Conservation (phyloP, 179 eudicot genomes). For the Spinacia oleracea region DNA sequence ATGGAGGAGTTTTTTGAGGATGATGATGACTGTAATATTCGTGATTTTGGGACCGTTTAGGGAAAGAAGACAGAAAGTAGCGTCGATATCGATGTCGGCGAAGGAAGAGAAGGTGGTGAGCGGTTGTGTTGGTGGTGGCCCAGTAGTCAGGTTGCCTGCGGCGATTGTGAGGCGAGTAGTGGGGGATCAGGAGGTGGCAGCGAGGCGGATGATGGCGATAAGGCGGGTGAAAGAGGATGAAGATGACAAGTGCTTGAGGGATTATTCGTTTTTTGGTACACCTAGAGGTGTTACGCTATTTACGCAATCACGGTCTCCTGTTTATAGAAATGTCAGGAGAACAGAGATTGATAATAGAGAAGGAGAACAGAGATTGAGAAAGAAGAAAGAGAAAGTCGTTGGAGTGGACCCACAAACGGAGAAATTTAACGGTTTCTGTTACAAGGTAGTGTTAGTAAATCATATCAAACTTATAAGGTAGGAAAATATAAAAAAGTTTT, state of each 20-base stretch:
- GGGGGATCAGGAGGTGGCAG: conserved; percentile 56
- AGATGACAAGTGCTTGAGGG: conserved; percentile 41
- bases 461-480: too few relatives aligned
- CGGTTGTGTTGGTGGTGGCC: conserved; percentile 1
- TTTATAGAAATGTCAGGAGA: conserved; percentile 42
- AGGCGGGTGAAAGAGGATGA: conserved; percentile 49
- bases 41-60: conserved; percentile 33
- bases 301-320: conserved; percentile 79
- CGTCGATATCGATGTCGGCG: conserved; percentile 4
- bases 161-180: conserved; percentile 33
- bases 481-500: too few relatives aligned
- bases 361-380: too few relatives aligned
- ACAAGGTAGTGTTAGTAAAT: too few relatives aligned
- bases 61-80: conserved; percentile 19
- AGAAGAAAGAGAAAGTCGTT: too few relatives aligned
- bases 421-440: too few relatives aligned
- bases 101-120: conserved; percentile 22
- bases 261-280: conserved; percentile 46
- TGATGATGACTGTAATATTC: conserved; percentile 38
- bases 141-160: conserved; percentile 47
- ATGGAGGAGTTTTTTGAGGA: conserved; percentile 38
- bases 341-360: too few relatives aligned
- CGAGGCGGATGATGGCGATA: conserved; percentile 60
- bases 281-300: conserved; percentile 61
- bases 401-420: too few relatives aligned